A percentile compares a stretch with the other conserved stretches of the same genome.
These are phyloP conservation scores for Claviceps sp. DNA, from an alignment of 2,329 filamentous ascomycete genomes.

Conservation along the genomic window DNA sequence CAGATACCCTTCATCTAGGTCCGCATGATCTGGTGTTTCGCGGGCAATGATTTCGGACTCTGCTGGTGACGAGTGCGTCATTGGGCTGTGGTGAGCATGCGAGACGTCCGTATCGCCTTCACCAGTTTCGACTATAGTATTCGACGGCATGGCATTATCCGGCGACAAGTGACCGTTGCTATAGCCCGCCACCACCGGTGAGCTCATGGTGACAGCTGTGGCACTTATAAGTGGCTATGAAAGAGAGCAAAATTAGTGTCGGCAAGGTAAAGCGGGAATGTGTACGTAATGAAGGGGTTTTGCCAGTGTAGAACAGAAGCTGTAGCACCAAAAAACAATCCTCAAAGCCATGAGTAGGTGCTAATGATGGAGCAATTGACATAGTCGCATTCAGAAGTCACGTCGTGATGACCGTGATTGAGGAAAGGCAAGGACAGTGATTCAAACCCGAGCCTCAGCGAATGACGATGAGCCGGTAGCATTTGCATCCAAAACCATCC, in stretches of 20 bases:
- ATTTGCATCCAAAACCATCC: conserved; percentile 19
- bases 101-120: conserved; percentile 58
- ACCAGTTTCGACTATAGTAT: conserved; percentile 22
- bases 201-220: conserved; percentile 51
- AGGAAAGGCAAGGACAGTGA: conserved; percentile 32
- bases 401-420: conserved; percentile 31
- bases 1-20: conserved; percentile 27
- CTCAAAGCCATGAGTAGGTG: conserved; percentile 8
- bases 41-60: conserved; percentile 28
- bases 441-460: conserved; percentile 20
- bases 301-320: conserved; percentile 10
- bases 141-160: conserved; percentile 29
- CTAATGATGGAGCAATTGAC: conserved; percentile 20
- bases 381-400: conserved; percentile 30
- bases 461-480: conserved; percentile 10
- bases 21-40: conserved; percentile 25
- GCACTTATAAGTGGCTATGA: conserved; percentile 39
- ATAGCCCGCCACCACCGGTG: conserved; percentile 46
- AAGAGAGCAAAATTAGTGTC: conserved; percentile 21
- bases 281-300: conserved; percentile 9
- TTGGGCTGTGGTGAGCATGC: conserved; percentile 49
- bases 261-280: conserved; percentile 14
- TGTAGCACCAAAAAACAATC: conserved; percentile 17
- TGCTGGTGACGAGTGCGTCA: conserved; percentile 31
- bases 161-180: conserved; percentile 54